Conservation (phyloP, 2,329 filamentous ascomycete genomes). For the Ophiobolus disseminans region DNA sequence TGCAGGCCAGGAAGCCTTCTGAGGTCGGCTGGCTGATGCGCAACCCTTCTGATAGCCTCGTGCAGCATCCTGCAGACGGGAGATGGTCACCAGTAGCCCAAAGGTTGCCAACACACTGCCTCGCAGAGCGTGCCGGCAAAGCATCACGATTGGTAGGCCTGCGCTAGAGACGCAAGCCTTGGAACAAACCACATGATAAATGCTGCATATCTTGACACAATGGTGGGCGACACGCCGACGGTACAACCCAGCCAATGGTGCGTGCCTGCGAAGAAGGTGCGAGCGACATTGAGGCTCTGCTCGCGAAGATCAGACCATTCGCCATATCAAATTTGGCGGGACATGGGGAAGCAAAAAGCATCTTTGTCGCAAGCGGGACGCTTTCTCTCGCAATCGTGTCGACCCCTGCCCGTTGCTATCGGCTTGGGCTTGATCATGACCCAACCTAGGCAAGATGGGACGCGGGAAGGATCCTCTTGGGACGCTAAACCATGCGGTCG, state of each 20-base stretch:
- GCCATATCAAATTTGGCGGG: slow-evolving; percentile 4
- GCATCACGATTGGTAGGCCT: slow-evolving; percentile 11
- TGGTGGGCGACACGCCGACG: slow-evolving; percentile 5
- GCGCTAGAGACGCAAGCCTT: slow-evolving; percentile 12
- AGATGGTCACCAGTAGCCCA: neutral
- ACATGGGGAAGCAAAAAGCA: slow-evolving; percentile 11
- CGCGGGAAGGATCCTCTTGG: slow-evolving; percentile 25
- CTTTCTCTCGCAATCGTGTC: neutral
- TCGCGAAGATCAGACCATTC: slow-evolving; percentile 17
- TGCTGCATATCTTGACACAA: neutral
- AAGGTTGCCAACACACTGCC: slow-evolving; percentile 16
- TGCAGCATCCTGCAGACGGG: slow-evolving; percentile 1
- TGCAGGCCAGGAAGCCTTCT: neutral
- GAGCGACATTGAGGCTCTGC: slow-evolving; percentile 30
- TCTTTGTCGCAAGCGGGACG: neutral
- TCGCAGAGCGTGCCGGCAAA: slow-evolving; percentile 5
- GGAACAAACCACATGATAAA: neutral
- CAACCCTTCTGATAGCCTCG: neutral
- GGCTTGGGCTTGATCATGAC: slow-evolving; percentile 11
- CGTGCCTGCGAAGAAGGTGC: neutral
- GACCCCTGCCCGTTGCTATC: slow-evolving; percentile 13
- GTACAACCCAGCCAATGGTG: slow-evolving; percentile 7
- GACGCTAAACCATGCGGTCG: slow-evolving; percentile 24
- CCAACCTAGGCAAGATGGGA: slow-evolving; percentile 14
- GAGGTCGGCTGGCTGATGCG: neutral